Evolutionary conservation across 805 yeast genomes (phyloP).

Genomic region (Nakazawaea anatomiae): DNA sequence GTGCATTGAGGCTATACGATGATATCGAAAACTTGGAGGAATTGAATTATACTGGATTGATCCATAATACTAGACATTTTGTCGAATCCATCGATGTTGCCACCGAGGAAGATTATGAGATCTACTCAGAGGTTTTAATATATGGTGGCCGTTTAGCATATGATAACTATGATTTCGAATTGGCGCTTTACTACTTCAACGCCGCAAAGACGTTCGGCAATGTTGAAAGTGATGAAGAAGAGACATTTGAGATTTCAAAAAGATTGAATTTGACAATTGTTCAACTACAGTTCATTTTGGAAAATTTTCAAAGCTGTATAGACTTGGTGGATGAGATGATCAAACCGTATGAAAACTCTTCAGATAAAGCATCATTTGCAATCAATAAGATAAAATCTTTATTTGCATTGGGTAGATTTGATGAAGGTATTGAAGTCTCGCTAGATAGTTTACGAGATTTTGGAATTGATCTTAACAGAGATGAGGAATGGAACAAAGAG

Average conservation of each 20-base stretch:
- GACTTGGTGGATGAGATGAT: slow-evolving; percentile 27
- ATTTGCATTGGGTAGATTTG: slow-evolving; percentile 22
- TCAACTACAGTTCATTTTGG: slow-evolving; percentile 24
- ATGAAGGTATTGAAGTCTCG: slow-evolving; percentile 30
- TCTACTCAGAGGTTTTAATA: slow-evolving; percentile 32
- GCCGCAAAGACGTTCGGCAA: slow-evolving; percentile 26
- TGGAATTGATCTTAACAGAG: slow-evolving; percentile 27
- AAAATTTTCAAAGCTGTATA: slow-evolving; percentile 29
- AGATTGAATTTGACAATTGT: slow-evolving; percentile 26
- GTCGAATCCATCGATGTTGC: slow-evolving; percentile 27
- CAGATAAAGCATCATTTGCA: slow-evolving; percentile 30
- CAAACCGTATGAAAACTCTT: slow-evolving; percentile 21
- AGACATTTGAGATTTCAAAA: slow-evolving; percentile 18
- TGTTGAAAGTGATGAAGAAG: background rate
- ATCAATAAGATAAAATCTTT: slow-evolving; percentile 32
- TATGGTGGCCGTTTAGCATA: slow-evolving; percentile 40
- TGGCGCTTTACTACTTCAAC: slow-evolving; percentile 34
- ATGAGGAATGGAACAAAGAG: slow-evolving; percentile 19
- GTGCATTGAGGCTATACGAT: slow-evolving; percentile 36
- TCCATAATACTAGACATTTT: slow-evolving; percentile 35
- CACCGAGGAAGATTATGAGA: slow-evolving; percentile 28
- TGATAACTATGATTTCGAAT: slow-evolving; percentile 33
- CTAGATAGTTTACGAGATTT: slow-evolving; percentile 27
- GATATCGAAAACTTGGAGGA: slow-evolving; percentile 12
- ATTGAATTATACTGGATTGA: slow-evolving; percentile 16